These are phyloP conservation scores for Gonapodya sp. DNA, from an alignment of 192 early-diverging fungal genomes.

Conservation along the genomic window DNA sequence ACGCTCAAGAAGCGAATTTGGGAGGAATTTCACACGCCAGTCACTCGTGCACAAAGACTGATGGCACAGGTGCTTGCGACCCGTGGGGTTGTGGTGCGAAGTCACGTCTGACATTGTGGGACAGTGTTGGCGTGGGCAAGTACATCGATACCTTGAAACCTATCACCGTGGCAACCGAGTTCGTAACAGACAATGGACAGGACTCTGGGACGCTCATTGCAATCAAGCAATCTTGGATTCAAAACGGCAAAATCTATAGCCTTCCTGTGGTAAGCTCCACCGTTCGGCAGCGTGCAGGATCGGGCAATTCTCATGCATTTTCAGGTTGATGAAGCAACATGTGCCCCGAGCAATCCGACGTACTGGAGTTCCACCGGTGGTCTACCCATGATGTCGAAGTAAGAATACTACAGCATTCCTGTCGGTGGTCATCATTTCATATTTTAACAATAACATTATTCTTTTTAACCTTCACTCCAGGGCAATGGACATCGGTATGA, in stretches of 20 bases:
- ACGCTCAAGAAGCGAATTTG: conserved; percentile 23
- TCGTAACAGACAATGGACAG: conserved; percentile 16
- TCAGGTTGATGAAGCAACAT: conserved; percentile 13
- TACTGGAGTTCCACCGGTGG: conserved; percentile 17
- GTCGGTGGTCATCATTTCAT: conserved; percentile 15
- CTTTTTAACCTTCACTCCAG: background rate
- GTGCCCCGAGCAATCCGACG: background rate
- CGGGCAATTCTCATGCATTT: background rate
- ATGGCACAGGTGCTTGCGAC: conserved; percentile 17
- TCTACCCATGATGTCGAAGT: conserved; percentile 16
- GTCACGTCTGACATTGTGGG: conserved; percentile 5
- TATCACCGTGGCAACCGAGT: background rate
- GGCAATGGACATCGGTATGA: conserved; percentile 23
- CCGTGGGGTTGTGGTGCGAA: conserved; percentile 22
- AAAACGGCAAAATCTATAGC: conserved; percentile 10
- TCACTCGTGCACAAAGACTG: conserved; percentile 17
- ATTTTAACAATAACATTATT: background rate
- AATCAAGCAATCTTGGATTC: conserved; percentile 19
- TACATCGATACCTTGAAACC: conserved; percentile 20
- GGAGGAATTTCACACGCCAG: conserved; percentile 17
- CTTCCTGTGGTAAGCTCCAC: background rate
- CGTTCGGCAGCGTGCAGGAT: background rate
- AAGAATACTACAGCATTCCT: background rate
- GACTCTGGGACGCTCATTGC: conserved; percentile 13
- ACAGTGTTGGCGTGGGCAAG: conserved; percentile 16